These are phyloP conservation scores for Lablab purpureus DNA, from an alignment of 306 rosid genomes.

Conservation along the genomic window DNA sequence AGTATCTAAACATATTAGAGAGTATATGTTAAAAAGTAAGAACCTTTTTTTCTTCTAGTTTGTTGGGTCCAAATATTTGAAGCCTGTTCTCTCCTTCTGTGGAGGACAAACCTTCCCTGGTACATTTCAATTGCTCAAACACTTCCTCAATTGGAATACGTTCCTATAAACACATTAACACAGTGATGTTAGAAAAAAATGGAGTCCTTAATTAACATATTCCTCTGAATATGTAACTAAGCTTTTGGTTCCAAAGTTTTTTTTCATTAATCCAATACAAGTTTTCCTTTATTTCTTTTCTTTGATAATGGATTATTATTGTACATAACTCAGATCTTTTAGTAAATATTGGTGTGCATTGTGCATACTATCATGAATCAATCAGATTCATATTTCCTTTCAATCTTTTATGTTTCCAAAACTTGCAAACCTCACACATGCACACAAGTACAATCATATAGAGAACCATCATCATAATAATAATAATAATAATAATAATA, in stretches of 20 bases:
- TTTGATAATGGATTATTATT: background rate
- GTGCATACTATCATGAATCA: background rate
- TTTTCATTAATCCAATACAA: background rate
- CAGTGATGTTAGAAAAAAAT: constrained; percentile 24
- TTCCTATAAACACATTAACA: constrained; percentile 70
- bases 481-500: too few relatives aligned
- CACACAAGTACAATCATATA: constrained; percentile 7
- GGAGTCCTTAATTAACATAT: background rate
- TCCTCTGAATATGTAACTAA: background rate
- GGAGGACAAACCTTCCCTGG: constrained; percentile 71
- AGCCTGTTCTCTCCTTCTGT: constrained; percentile 84
- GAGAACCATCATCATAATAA: too few relatives aligned
- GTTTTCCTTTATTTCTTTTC: background rate
- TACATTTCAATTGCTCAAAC: constrained; percentile 89
- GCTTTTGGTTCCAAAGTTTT: background rate
- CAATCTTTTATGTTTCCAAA: background rate
- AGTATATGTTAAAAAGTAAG: background rate
- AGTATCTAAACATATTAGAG: background rate
- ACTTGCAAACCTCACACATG: background rate
- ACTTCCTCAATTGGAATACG: constrained; percentile 94
- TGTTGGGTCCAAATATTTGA: constrained; percentile 96
- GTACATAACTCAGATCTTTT: background rate
- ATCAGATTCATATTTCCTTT: background rate
- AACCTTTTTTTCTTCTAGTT: constrained; percentile 97
- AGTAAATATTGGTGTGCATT: background rate